Evolutionary conservation across 495 filamentous ascomycete species (phyloP), one percentile per base, ranked within the genome.

Genomic region (Penicillium riverlandense): DNA sequence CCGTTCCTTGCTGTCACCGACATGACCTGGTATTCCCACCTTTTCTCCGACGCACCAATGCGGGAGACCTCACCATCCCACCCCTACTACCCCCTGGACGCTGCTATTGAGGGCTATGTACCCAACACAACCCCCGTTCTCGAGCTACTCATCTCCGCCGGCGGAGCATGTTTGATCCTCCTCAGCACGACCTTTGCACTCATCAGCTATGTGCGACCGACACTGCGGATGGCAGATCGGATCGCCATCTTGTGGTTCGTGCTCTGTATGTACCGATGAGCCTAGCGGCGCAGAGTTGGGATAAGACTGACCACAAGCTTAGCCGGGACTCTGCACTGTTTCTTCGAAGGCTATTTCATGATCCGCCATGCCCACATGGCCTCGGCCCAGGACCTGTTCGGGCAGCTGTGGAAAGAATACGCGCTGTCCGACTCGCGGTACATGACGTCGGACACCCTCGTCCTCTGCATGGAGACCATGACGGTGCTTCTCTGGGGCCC

Each of bases 331-430:
- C 71, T 91, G 13, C 88, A 94, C 59, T 76, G 84, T 39, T 80
- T 88, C 55, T 91, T 94, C 54, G 88, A 94, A 68, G 85, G 88
- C n/a, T 91, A 89, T 61, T 91, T 84, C 52, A 76, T 83, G 52
- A 57, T 77, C 46, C 80, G 88, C 58, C 82, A 83, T 66, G 62
- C 67, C 14, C 66, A 57, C 29, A 80, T 85, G 74, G 77, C 67
- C 4, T 63, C 68, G 9, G 67, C 64, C 37, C 77, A 80, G 58
- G 76, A 81, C 48, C 54, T 90, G 1, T 80, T 89, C 35, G 84
- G 83, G 1, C 86, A 92, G 63, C 63, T 92, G 31, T 94, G 88
- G 88, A 94, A 92, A 55, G 88, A 94, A 57, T 94, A 94, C 69
- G 75, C 85, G 7, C 71, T 85, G 32, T 88, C 85, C 12, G 88